A percentile compares a stretch with the other conserved stretches of the same genome.
These are phyloP conservation scores for Skeletonema potamos DNA, from an alignment of 108 stramenopile species.

Conservation along the genomic window DNA sequence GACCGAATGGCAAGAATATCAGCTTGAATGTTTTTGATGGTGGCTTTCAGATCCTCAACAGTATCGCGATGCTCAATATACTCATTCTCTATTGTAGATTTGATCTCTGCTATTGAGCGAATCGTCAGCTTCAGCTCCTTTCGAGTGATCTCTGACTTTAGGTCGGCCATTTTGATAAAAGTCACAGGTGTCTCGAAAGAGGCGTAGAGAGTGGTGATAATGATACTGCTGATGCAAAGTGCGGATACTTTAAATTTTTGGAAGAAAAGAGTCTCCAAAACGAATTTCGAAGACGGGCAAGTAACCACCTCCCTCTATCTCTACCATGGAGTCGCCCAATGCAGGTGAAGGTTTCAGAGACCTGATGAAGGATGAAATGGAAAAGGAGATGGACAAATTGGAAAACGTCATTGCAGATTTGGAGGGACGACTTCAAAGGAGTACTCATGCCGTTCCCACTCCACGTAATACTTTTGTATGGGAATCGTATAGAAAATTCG, in stretches of 20 bases:
- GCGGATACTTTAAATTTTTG: no score
- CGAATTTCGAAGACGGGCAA: no score
- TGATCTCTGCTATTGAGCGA: neutral
- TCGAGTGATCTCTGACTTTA: neutral
- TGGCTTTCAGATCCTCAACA: constrained; percentile 6
- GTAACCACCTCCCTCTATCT: no score
- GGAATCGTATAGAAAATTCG: constrained; percentile 7
- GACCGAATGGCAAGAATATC: constrained; percentile 3
- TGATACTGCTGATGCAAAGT: no score
- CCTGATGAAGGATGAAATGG: constrained; percentile 7
- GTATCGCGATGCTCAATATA: constrained; percentile 8
- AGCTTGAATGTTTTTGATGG: constrained; percentile 12
- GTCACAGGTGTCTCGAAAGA: no score
- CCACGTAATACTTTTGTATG: no score
- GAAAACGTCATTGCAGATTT: neutral
- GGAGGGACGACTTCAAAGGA: neutral
- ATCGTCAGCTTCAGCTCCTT: neutral
- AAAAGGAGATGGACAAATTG: neutral
- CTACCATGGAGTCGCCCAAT: neutral
- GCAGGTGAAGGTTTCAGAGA: constrained; percentile 13
- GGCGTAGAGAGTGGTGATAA: no score
- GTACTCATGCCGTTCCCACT: no score
- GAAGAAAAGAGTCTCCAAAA: no score
- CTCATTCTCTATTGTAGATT: constrained; percentile 2
- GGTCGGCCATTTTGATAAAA: neutral